Percentiles rank a stretch among this genome's conserved stretches.
These are phyloP conservation scores for Annona cherimola DNA, from an alignment of 164 flowering plant genomes.

Conservation along the genomic window DNA sequence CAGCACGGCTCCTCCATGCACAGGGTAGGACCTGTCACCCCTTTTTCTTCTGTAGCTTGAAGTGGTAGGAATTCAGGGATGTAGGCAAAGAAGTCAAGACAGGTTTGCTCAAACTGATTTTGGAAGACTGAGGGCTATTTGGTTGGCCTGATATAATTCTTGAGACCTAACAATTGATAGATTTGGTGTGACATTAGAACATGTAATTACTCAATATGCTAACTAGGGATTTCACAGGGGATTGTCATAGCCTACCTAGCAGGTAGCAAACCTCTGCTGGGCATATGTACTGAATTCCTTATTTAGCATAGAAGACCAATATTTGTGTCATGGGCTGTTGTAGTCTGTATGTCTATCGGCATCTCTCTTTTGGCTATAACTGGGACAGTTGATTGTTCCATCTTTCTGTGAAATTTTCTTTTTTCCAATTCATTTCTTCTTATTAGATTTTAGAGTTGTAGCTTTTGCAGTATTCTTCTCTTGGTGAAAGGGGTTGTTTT, in stretches of 20 bases:
- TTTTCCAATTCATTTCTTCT: neutral
- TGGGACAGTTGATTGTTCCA: neutral
- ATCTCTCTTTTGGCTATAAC: neutral
- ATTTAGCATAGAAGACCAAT: neutral
- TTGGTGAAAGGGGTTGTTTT: neutral
- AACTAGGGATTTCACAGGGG: neutral
- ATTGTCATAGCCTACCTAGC: neutral
- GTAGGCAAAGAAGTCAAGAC: neutral
- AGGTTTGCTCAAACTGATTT: neutral
- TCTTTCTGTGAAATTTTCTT: neutral
- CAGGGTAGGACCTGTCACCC: conserved; percentile 43
- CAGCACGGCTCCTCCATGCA: conserved; percentile 87
- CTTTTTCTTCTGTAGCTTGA: neutral
- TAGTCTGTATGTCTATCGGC: too few relatives aligned
- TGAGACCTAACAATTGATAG: too few relatives aligned
- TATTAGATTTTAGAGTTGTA: neutral
- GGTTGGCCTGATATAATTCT: too few relatives aligned
- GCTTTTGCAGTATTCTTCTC: neutral
- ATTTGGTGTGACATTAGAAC: too few relatives aligned
- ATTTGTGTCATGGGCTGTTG: neutral
- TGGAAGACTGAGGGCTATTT: neutral
- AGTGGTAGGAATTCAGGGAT: neutral
- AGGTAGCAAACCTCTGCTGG: neutral
- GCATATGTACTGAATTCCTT: neutral
- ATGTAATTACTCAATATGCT: neutral